Evolutionary conservation across 768 basidiomycete species (phyloP).

Genomic region (Chlorophyllum brunneum): DNA sequence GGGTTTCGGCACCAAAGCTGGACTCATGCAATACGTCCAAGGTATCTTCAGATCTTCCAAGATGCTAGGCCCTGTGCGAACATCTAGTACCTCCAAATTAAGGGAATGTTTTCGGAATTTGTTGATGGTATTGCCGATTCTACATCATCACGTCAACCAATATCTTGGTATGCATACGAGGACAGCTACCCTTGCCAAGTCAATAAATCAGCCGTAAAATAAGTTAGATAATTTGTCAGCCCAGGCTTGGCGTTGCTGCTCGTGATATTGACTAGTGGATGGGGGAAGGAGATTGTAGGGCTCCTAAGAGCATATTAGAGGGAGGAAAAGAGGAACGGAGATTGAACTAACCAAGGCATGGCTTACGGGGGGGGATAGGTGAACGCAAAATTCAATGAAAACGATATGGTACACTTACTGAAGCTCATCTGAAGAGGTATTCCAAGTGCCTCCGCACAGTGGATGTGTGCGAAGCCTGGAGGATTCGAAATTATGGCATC

Average conservation of each 20-base stretch:
- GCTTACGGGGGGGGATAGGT: conserved; percentile 30
- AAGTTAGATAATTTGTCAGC: conserved; percentile 56
- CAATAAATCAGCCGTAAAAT: conserved; percentile 54
- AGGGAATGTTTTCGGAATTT: conserved; percentile 47
- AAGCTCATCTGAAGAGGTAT: conserved; percentile 54
- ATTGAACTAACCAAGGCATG: conserved; percentile 53
- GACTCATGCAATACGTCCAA: conserved; percentile 63
- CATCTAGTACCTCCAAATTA: conserved; percentile 42
- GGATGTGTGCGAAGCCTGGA: conserved; percentile 61
- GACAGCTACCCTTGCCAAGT: conserved; percentile 53
- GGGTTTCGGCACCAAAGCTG: conserved; percentile 54
- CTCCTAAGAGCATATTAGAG: conserved; percentile 27
- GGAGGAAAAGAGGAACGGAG: not conserved
- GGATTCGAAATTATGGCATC: conserved; percentile 70
- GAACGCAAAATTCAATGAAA: conserved; percentile 5
- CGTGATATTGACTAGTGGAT: conserved; percentile 60
- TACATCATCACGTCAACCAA: conserved; percentile 20
- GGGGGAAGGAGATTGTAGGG: conserved; percentile 51
- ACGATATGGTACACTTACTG: conserved; percentile 34
- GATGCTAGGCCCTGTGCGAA: conserved; percentile 47
- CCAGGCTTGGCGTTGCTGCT: conserved; percentile 48
- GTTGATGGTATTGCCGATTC: conserved; percentile 59
- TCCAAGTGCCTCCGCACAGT: conserved; percentile 62
- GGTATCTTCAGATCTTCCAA: conserved; percentile 52
- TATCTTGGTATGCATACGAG: not conserved